Percentiles rank a stretch among this genome's conserved stretches.
phyloP scores from a whole-genome alignment of 495 filamentous ascomycete species.

The Lentithecium fluviatile region DNA sequence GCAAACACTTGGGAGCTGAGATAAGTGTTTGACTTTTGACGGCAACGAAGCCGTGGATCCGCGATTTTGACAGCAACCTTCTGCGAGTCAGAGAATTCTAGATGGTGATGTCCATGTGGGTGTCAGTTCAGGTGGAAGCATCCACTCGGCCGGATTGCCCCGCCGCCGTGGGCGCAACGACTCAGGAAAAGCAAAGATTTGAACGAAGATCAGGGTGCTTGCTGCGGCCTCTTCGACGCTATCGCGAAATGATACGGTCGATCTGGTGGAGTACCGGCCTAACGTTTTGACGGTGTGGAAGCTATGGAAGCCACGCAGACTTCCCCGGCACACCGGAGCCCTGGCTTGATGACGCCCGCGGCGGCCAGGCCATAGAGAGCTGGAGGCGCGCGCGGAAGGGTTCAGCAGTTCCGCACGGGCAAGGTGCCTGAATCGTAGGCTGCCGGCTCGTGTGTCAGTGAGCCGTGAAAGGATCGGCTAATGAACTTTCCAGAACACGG shows the following conservation, averaged over 20 bases:
- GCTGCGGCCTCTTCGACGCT: conserved; percentile 7
- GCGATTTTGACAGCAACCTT: not conserved
- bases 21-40: too few relatives aligned
- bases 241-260: conserved; percentile 28
- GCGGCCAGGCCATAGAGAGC: conserved; percentile 5
- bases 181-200: not conserved
- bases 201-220: conserved; percentile 20
- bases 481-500: conserved; percentile 28
- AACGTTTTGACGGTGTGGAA: conserved; percentile 17
- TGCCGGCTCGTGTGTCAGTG: conserved; percentile 1
- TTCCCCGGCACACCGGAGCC: conserved; percentile 35
- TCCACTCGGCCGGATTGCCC: not conserved
- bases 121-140: not conserved
- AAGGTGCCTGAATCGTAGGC: conserved; percentile 18
- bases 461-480: conserved; percentile 20
- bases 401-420: conserved; percentile 18
- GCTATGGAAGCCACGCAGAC: conserved; percentile 28
- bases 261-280: conserved; percentile 23
- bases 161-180: not conserved
- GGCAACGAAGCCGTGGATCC: too few relatives aligned
- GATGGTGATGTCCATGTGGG: not conserved
- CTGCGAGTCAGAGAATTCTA: not conserved
- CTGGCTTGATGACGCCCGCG: conserved; percentile 26
- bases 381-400: conserved; percentile 10
- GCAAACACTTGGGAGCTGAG: not conserved